phyloP scores from a whole-genome alignment of 169 alveolate species.

The Cryptosporidium sp. region DNA sequence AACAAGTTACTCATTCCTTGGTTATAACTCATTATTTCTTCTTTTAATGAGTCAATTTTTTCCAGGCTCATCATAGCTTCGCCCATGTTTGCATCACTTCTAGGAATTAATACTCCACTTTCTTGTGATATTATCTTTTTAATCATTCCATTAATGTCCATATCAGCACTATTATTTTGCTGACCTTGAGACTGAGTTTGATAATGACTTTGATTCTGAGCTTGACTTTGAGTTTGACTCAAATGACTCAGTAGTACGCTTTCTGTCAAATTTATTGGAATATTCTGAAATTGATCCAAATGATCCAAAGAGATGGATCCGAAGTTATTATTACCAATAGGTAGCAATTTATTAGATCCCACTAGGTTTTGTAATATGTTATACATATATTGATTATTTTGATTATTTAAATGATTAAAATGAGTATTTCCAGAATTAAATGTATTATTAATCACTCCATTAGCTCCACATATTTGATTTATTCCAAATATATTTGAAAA shows the following conservation, averaged over 20 bases:
- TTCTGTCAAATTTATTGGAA: neutral
- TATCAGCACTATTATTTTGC: neutral
- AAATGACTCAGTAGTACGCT: neutral
- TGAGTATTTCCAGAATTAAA: neutral
- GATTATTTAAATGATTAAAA: neutral
- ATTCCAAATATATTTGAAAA: neutral
- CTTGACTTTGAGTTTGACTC: neutral
- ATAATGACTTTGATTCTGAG: neutral
- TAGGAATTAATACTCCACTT: neutral
- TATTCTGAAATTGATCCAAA: slow-evolving; percentile 6
- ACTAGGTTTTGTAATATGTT: neutral
- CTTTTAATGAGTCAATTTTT: neutral
- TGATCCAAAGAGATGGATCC: neutral
- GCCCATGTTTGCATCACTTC: neutral
- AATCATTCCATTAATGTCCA: slow-evolving; percentile 16
- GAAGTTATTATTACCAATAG: neutral
- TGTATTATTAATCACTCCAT: neutral
- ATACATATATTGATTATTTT: neutral
- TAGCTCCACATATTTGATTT: neutral
- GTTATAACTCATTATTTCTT: neutral
- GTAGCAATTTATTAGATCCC: neutral
- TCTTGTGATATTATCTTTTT: slow-evolving; percentile 10
- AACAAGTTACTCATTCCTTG: neutral
- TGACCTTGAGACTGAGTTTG: neutral
- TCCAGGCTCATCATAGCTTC: neutral